Conservation (phyloP, 1,284 basidiomycete species). For the Cerioporus squamosus region DNA sequence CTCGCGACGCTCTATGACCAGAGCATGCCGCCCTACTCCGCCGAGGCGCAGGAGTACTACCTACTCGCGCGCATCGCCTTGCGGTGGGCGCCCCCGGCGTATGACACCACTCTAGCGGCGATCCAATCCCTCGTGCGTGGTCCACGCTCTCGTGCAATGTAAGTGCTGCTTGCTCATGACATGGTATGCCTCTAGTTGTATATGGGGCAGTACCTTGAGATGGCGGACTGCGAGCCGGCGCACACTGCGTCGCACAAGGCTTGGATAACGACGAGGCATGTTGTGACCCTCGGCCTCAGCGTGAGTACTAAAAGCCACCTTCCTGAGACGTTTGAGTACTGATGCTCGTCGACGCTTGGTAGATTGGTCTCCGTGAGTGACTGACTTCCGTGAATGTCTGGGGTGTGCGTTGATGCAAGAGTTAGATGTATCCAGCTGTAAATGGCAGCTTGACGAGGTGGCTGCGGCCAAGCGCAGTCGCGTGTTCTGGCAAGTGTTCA, state of each 20-base stretch:
- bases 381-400: neutral
- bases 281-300: constrained; percentile 56
- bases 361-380: constrained; percentile 70
- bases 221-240: constrained; percentile 51
- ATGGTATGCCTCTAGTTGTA: constrained; percentile 46
- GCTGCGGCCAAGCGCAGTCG: constrained; percentile 52
- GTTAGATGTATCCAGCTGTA: constrained; percentile 61
- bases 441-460: constrained; percentile 57
- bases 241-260: constrained; percentile 49
- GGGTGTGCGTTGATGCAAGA: neutral
- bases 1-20: constrained; percentile 51
- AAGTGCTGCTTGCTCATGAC: neutral
- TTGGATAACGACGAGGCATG: constrained; percentile 61
- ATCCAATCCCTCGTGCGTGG: constrained; percentile 55
- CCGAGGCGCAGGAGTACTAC: constrained; percentile 62
- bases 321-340: neutral
- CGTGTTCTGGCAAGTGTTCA: constrained; percentile 69
- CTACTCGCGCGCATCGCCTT: constrained; percentile 56
- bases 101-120: constrained; percentile 53
- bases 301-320: constrained; percentile 39
- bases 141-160: neutral
- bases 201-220: constrained; percentile 58
- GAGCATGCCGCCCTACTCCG: constrained; percentile 44
- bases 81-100: constrained; percentile 48
- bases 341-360: too few species aligned